phyloP scores from a whole-genome alignment of 371 early-diverging fungal genomes.

The Mortierella sp. region DNA sequence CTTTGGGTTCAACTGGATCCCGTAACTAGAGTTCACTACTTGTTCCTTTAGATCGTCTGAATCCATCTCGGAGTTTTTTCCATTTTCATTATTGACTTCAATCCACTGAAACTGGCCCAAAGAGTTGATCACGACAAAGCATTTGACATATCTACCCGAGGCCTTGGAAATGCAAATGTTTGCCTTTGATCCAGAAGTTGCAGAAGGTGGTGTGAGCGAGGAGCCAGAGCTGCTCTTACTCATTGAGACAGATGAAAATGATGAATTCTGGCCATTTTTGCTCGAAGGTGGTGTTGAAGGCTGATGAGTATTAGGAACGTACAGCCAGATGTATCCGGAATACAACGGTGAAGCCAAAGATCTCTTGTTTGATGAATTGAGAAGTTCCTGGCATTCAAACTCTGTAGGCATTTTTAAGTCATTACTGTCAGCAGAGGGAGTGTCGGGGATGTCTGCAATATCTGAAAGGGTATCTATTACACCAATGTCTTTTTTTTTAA shows the following conservation, averaged over 20 bases:
- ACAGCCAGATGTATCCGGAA: constrained; percentile 49
- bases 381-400: constrained; percentile 13
- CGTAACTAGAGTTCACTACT: background rate
- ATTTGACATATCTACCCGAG: constrained; percentile 48
- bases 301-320: constrained; percentile 22
- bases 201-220: background rate
- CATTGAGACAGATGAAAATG: constrained; percentile 2
- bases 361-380: constrained; percentile 7
- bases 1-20: constrained; percentile 19
- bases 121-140: constrained; percentile 40
- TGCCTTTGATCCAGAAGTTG: background rate
- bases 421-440: background rate
- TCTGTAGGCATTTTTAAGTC: background rate
- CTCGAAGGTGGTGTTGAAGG: background rate
- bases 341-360: constrained; percentile 23
- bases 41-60: background rate
- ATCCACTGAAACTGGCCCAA: constrained; percentile 51
- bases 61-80: background rate
- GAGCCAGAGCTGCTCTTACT: constrained; percentile 16
- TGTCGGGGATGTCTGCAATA: background rate
- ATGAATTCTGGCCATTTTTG: background rate
- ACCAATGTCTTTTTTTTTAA: too few species aligned
- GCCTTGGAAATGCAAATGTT: constrained; percentile 43
- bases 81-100: constrained; percentile 16
- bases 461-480: constrained; percentile 9